Percentiles rank a stretch among this genome's conserved stretches.
Conservation (phyloP, 192 early-diverging fungal species). For the Endogone sp. region DNA sequence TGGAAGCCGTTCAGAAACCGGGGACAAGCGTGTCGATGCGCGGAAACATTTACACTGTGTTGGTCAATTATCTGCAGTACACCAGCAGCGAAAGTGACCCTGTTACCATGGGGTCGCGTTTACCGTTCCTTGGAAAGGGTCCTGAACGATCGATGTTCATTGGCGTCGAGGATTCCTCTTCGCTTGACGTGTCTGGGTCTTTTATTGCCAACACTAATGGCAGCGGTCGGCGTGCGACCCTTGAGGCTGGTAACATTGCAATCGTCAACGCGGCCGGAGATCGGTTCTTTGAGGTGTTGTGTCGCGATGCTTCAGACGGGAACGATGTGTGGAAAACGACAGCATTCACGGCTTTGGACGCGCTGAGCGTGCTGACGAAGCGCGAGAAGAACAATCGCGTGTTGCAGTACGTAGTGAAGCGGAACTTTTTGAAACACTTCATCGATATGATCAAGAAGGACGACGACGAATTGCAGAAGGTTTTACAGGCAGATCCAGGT, state of each 20-base stretch:
- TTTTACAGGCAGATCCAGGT: conserved; percentile 46
- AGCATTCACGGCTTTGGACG: conserved; percentile 75
- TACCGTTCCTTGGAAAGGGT: background rate
- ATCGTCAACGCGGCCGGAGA: conserved; percentile 57
- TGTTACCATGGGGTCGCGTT: conserved; percentile 17
- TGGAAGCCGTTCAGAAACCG: conserved; percentile 17
- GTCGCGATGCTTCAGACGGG: conserved; percentile 81
- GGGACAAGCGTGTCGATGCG: conserved; percentile 26
- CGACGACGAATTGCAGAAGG: conserved; percentile 45
- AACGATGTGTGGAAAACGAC: conserved; percentile 80
- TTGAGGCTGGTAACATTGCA: conserved; percentile 43
- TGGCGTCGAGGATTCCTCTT: background rate
- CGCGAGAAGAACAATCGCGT: background rate
- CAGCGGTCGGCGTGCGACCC: conserved; percentile 2
- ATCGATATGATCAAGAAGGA: conserved; percentile 59
- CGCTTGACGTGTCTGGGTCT: background rate
- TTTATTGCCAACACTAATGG: background rate
- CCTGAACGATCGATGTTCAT: background rate
- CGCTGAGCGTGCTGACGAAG: conserved; percentile 37
- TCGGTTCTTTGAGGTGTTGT: conserved; percentile 65
- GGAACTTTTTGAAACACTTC: conserved; percentile 51
- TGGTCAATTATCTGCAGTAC: conserved; percentile 71
- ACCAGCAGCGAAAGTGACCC: conserved; percentile 17
- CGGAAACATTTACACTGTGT: conserved; percentile 76
- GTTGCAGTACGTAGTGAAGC: conserved; percentile 34